Evolutionary conservation across 192 early-diverging fungal genomes (phyloP), one percentile per base, ranked within the genome.

Genomic region (Umbelopsis ramanniana): DNA sequence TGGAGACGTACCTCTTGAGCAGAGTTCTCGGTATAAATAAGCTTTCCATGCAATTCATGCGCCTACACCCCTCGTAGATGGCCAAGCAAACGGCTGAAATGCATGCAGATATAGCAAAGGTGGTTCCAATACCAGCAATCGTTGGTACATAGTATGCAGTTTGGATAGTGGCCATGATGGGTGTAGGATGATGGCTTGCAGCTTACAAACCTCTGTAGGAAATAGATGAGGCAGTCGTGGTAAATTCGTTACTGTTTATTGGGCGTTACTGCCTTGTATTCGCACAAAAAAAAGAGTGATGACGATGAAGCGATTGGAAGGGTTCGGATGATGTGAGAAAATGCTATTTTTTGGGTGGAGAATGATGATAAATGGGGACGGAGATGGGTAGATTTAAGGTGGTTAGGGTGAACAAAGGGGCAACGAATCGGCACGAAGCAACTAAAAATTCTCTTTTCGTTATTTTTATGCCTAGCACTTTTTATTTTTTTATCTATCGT

Each of bases 21-120:
- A 78, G 69, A 22, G 78, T 78, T 2, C 85, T 71, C 19, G 86
- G 85, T 35, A 76, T 79, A 35, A 83, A 88, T 1, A 88, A 69
- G 72, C 81, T 85, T 29, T 82, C 73, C 67, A 86, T 81, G 0
- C 82, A 86, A 52, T 84, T 80, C 70, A 76, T 73, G 1, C 82
- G 72, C 52, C 85, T 46, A 72, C 78, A 85, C 70, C 75, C 76
- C 75, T 88, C 86, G 73, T 86, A 88, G 29, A 76, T 72, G 26
- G 82, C 72, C 35, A 88, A 47, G 69, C 86, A 85, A 37, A 74
- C 74, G 5, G 78, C 46, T 0, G 79, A 82, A 22, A 88, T 77
- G n/a, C 76, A 72, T 35, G 79, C 68, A 1, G 82, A 80, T 48
- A 88, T 83, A 22, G 85, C 84, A 63, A 88, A 73, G 63, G 84